phyloP scores from a whole-genome alignment of 441 rosid species.

The Erodium trifolium region DNA sequence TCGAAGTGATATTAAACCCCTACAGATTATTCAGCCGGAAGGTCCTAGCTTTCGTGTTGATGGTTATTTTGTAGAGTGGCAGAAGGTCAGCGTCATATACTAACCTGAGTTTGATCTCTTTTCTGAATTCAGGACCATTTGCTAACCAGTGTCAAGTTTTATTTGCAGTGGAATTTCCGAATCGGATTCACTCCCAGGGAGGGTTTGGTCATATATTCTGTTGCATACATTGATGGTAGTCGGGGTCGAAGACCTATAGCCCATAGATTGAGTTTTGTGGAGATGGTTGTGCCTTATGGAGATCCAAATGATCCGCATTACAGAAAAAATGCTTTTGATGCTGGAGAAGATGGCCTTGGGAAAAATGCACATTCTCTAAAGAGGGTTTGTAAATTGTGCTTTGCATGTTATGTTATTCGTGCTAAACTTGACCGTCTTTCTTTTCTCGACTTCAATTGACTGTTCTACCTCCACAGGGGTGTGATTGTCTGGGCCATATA shows the following conservation, averaged over 20 bases:
- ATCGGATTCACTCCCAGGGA: conserved; percentile 84
- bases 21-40: conserved; percentile 71
- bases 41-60: conserved; percentile 84
- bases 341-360: conserved; percentile 93
- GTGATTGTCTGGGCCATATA: conserved; percentile 82
- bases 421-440: conserved; percentile 17
- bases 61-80: conserved; percentile 82
- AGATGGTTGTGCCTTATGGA: conserved; percentile 92
- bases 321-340: conserved; percentile 87
- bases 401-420: conserved; percentile 68
- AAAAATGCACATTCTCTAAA: conserved; percentile 90
- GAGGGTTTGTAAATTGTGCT: conserved; percentile 38
- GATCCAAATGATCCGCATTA: conserved; percentile 94
- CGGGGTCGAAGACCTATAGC: conserved; percentile 83
- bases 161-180: conserved; percentile 82
- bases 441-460: no score
- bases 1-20: conserved; percentile 81
- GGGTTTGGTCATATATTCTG: conserved; percentile 79
- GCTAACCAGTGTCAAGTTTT: conserved; percentile 15
- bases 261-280: conserved; percentile 80
- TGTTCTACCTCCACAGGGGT: conserved; percentile 39
- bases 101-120: background rate
- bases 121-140: no score
- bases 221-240: conserved; percentile 82
- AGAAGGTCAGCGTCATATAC: conserved; percentile 40